These are phyloP conservation scores for Geotrichum siamense DNA, from an alignment of 1,139 yeast genomes.

Conservation along the genomic window DNA sequence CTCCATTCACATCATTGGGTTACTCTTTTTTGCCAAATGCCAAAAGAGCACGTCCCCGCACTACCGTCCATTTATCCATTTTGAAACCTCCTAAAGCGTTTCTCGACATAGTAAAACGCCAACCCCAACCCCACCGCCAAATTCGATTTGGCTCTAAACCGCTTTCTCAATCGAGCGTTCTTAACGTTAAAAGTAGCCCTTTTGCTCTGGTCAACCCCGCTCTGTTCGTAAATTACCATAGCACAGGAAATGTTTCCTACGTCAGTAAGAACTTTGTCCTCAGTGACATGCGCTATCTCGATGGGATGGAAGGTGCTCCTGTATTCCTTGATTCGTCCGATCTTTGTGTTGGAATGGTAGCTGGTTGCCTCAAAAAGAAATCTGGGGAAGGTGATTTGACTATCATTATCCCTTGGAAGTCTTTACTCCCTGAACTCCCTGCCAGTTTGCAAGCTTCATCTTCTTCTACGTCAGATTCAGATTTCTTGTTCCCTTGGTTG, in stretches of 20 bases:
- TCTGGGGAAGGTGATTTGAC: conserved; percentile 59
- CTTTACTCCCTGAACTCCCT: conserved; percentile 23
- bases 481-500: conserved; percentile 15
- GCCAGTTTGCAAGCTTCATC: neutral
- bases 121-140: too few relatives aligned
- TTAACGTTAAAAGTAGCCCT: conserved; percentile 37
- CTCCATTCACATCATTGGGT: conserved; percentile 11
- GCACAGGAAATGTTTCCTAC: conserved; percentile 44
- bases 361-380: conserved; percentile 44
- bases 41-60: neutral
- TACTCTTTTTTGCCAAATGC: conserved; percentile 8
- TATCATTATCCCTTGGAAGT: conserved; percentile 46
- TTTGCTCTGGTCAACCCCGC: conserved; percentile 55
- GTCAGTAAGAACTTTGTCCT: conserved; percentile 35
- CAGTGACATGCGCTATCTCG: conserved; percentile 51
- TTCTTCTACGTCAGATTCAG: neutral
- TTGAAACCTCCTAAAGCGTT: conserved; percentile 6
- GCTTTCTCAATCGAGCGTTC: neutral
- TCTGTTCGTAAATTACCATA: conserved; percentile 44
- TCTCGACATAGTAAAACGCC: neutral
- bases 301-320: conserved; percentile 57
- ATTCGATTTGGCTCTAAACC: neutral
- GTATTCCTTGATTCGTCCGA: conserved; percentile 31
- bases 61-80: conserved; percentile 7
- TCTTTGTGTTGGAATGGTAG: conserved; percentile 43